Percentiles rank a stretch among this genome's conserved stretches.
These are phyloP conservation scores for Boletales sp. DNA, from an alignment of 768 basidiomycete species.

Conservation along the genomic window DNA sequence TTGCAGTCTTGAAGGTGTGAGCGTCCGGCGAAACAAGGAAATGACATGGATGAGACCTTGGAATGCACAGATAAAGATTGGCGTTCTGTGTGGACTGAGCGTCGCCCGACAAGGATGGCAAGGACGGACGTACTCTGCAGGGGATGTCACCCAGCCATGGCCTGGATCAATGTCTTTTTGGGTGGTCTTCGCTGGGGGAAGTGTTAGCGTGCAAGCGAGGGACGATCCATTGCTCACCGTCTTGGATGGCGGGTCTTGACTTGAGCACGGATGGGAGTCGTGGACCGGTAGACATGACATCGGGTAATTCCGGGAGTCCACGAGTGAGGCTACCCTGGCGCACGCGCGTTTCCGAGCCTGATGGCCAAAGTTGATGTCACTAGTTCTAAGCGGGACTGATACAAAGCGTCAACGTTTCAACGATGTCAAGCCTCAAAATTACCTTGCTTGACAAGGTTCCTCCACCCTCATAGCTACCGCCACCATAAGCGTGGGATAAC, in stretches of 20 bases:
- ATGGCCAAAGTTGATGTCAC: no score
- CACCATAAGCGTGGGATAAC: no score
- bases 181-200: slow-evolving; percentile 46
- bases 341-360: no score
- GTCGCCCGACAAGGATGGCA: not conserved
- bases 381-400: no score
- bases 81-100: slow-evolving; percentile 47
- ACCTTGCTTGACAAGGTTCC: no score
- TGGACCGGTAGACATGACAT: slow-evolving; percentile 20
- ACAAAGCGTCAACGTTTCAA: no score
- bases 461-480: no score
- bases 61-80: slow-evolving; percentile 76
- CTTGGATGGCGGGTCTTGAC: slow-evolving; percentile 31
- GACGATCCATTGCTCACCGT: slow-evolving; percentile 17
- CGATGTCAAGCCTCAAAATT: no score
- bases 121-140: slow-evolving; percentile 51
- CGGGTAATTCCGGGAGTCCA: no score
- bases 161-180: slow-evolving; percentile 49
- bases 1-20: slow-evolving; percentile 48
- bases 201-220: not conserved
- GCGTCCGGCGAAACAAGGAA: not conserved
- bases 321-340: no score
- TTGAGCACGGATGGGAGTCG: slow-evolving; percentile 33
- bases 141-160: slow-evolving; percentile 59
- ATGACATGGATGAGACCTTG: slow-evolving; percentile 39